Percentiles rank a stretch among this genome's conserved stretches.
These are phyloP conservation scores for Aspergillus hortae DNA, from an alignment of 2,329 filamentous ascomycete species.

Conservation along the genomic window DNA sequence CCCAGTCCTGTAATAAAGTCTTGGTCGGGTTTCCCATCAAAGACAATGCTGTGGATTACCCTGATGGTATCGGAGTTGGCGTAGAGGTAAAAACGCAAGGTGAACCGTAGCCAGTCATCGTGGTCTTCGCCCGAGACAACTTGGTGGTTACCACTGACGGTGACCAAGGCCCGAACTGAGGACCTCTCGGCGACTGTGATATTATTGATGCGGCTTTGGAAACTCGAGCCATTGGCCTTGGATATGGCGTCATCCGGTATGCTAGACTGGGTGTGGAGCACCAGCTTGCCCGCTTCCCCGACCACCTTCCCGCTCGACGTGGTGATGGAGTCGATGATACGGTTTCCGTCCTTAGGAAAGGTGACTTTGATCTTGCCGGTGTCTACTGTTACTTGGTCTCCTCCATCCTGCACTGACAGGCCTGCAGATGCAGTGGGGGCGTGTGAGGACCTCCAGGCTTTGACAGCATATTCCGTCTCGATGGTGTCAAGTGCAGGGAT, in stretches of 20 bases:
- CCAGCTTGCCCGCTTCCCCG: conserved; percentile 46
- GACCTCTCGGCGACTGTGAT: conserved; percentile 47
- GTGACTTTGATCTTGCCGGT: conserved; percentile 44
- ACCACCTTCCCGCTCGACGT: conserved; percentile 42
- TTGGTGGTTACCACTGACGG: conserved; percentile 38
- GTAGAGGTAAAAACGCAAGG: conserved; percentile 58
- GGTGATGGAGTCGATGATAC: conserved; percentile 40
- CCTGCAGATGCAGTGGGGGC: background rate
- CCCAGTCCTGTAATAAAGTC: conserved; percentile 53
- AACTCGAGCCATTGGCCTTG: conserved; percentile 36
- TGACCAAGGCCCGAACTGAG: conserved; percentile 48
- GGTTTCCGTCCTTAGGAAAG: conserved; percentile 44
- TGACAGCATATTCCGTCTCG: conserved; percentile 45
- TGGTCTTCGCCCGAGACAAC: conserved; percentile 31
- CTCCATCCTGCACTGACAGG: conserved; percentile 1
- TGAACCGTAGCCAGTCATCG: conserved; percentile 53
- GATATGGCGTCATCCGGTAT: conserved; percentile 40
- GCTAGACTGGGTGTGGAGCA: conserved; percentile 52
- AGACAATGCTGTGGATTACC: conserved; percentile 56
- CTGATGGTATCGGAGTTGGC: conserved; percentile 54
- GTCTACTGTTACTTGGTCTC: conserved; percentile 35
- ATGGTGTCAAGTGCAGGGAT: conserved; percentile 43
- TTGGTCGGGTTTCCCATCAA: conserved; percentile 48
- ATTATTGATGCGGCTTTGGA: conserved; percentile 51
- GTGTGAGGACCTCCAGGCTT: conserved; percentile 11